Evolutionary conservation across 345 rosid genomes (phyloP), one percentile per base, ranked within the genome.

Genomic region (Crucihimalaya himalaica): DNA sequence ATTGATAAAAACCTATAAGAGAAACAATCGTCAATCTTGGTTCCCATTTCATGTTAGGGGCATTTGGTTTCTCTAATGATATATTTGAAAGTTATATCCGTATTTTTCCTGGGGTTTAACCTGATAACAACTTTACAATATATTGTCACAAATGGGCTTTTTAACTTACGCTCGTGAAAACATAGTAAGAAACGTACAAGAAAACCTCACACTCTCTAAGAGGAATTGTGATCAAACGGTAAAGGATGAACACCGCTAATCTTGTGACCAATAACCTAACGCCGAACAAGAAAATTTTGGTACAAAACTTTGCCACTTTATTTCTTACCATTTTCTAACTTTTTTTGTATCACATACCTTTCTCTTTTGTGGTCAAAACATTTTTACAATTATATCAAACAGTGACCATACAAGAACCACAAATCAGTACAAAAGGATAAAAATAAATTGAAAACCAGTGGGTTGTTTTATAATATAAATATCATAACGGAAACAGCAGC

Each of bases 401-500:
- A 34, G 53, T 71, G 48, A 45, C 14, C 51, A 73, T 40, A 50
- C 61, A 74, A 66, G 60, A 74, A 74, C 61, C 14, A 47, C 25
- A 56, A 25, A 56, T 56, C 40, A 50, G 56, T 46, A 51, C 59
- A 37, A 56, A 11, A 27, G 8, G 45, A 31, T 47, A 29, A 32
- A 29, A 28, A 31, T 52, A 34, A 46, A 4, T 42, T 63, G 23
- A 66, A 55, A 74, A 58, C 2, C 9, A 18, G 16, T 35, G 43
- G 27, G 28, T 48, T 66, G 52, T 48, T 68, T 48, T 47, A 50
- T 46, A 48, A 39, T 39, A 74, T n/a, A 28, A 39, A 23, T 51
- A 23, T 52, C 43, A n/a, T 57, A 74, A 67, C 78, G 78, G 78
- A 74, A 48, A 59, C 78, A 74, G 52, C 55, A 52, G 69, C 79